Evolutionary conservation across 768 basidiomycete genomes (phyloP).

Genomic region (Tricholoma saponaceum): DNA sequence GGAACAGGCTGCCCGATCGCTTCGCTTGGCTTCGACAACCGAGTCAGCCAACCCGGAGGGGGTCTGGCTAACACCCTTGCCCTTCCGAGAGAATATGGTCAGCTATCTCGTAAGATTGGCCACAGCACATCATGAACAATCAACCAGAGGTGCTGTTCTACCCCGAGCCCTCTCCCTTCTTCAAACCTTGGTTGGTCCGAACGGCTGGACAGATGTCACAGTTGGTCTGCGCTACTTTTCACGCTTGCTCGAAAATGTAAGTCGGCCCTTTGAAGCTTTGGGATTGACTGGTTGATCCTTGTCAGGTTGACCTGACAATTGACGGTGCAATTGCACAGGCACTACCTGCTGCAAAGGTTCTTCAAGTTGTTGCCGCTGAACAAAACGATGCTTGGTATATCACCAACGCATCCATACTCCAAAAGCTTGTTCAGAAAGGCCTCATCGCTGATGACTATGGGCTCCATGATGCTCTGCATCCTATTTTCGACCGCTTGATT

Average conservation of each 20-base stretch:
- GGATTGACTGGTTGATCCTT: conserved; percentile 7
- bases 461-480: conserved; percentile 78
- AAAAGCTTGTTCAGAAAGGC: conserved; percentile 85
- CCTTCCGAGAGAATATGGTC: conserved; percentile 85
- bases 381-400: conserved; percentile 83
- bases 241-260: conserved; percentile 75
- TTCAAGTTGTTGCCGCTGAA: conserved; percentile 80
- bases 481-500: conserved; percentile 79
- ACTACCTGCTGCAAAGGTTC: conserved; percentile 79
- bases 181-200: conserved; percentile 73
- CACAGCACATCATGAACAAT: conserved; percentile 59
- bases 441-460: conserved; percentile 73
- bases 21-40: conserved; percentile 14
- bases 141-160: conserved; percentile 42
- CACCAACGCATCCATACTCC: conserved; percentile 65
- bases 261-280: conserved; percentile 12
- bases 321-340: conserved; percentile 68
- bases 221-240: conserved; percentile 91
- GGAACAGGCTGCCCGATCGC: conserved; percentile 47
- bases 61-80: conserved; percentile 72
- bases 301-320: conserved; percentile 65
- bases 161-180: conserved; percentile 65
- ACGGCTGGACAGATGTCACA: conserved; percentile 88
- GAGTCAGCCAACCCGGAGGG: conserved; percentile 18
- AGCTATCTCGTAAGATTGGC: conserved; percentile 94